phyloP scores from a whole-genome alignment of 306 rosid species.

The Trichosanthes truncata region DNA sequence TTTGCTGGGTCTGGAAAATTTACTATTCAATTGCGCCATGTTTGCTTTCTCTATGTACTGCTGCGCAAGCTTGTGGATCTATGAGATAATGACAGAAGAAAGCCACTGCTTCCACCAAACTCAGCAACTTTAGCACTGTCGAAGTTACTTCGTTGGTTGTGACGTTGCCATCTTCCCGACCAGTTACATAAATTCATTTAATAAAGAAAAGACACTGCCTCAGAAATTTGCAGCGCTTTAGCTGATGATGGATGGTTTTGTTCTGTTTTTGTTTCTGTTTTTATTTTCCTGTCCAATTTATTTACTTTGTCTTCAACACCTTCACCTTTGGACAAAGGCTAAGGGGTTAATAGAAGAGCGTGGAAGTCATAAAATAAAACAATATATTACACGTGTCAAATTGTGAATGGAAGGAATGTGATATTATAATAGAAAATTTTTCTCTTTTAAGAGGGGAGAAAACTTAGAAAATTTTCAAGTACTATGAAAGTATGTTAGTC shows the following conservation, averaged over 20 bases:
- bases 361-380: too few species aligned
- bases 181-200: not conserved
- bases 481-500: too few species aligned
- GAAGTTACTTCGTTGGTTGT: not conserved
- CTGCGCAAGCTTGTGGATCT: not conserved
- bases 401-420: too few species aligned
- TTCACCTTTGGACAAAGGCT: not conserved
- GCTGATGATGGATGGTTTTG: not conserved
- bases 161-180: not conserved
- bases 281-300: not conserved
- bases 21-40: not conserved
- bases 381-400: too few species aligned
- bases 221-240: not conserved
- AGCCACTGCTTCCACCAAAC: not conserved
- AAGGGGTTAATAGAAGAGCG: too few species aligned
- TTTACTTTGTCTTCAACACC: not conserved
- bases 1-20: not conserved
- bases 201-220: not conserved
- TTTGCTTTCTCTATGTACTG: not conserved
- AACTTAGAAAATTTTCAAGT: too few species aligned
- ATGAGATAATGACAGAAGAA: not conserved
- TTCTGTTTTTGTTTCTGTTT: not conserved
- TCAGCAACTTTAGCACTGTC: not conserved
- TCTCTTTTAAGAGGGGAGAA: too few species aligned
- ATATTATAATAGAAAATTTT: too few species aligned